phyloP scores from a whole-genome alignment of 257 asterid species.

The Coffea canephora region DNA sequence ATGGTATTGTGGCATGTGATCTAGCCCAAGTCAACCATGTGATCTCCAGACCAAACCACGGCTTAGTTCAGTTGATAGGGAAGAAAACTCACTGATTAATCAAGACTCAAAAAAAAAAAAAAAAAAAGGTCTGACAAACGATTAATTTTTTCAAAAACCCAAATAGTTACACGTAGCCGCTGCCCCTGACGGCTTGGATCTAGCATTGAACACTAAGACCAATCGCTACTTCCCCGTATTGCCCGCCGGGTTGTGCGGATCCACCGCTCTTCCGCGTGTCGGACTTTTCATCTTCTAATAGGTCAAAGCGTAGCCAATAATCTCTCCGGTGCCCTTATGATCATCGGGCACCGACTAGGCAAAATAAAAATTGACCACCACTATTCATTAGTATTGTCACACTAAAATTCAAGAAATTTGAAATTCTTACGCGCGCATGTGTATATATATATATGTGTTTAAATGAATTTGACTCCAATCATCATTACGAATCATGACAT shows the following conservation, averaged over 20 bases:
- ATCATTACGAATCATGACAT: too few relatives aligned
- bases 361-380: too few relatives aligned
- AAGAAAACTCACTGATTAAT: too few relatives aligned
- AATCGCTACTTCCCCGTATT: constrained; percentile 5
- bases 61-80: too few relatives aligned
- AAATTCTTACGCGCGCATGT: too few relatives aligned
- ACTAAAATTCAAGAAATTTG: too few relatives aligned
- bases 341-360: too few relatives aligned
- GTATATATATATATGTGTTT: too few relatives aligned
- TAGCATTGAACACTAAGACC: constrained; percentile 14
- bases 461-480: too few relatives aligned
- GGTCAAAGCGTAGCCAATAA: background rate
- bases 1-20: background rate
- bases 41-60: background rate
- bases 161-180: background rate
- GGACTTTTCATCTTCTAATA: too few relatives aligned
- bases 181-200: constrained; percentile 19
- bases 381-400: too few relatives aligned
- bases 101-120: too few relatives aligned
- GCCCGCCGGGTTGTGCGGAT: constrained; percentile 19
- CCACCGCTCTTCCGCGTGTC: constrained; percentile 5
- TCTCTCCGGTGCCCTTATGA: background rate
- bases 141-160: background rate
- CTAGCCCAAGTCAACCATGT: background rate
- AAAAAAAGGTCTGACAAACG: background rate